phyloP scores from a whole-genome alignment of 345 rosid genomes.

The Excoecaria cochinchinensis region DNA sequence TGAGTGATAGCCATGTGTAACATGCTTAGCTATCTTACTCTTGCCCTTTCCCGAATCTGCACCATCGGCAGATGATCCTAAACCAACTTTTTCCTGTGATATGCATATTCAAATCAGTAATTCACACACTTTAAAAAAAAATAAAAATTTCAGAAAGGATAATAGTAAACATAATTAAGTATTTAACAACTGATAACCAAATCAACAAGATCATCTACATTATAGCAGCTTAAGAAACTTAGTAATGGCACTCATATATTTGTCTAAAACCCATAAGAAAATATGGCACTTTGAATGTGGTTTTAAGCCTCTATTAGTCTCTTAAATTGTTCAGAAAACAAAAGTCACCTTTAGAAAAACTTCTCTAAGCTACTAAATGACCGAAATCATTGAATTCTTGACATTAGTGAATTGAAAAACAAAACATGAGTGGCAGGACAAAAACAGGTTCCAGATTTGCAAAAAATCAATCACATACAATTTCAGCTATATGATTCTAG shows the following conservation, averaged over 20 bases:
- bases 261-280: no score
- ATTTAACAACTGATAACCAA: neutral
- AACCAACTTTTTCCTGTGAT: constrained; percentile 68
- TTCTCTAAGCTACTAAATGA: neutral
- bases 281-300: neutral
- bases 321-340: no score
- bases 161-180: neutral
- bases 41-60: constrained; percentile 56
- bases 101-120: neutral
- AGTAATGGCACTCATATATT: no score
- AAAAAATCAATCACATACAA: neutral
- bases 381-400: neutral
- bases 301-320: no score
- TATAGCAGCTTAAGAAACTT: no score
- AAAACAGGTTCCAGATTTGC: neutral
- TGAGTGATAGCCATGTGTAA: constrained; percentile 80
- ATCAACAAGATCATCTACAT: neutral
- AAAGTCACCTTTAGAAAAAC: neutral
- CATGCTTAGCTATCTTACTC: constrained; percentile 73
- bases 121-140: neutral
- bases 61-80: constrained; percentile 55
- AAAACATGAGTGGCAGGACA: neutral
- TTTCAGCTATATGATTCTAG: neutral
- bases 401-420: neutral
- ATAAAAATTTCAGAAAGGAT: neutral